Evolutionary conservation across 495 filamentous ascomycete genomes (phyloP).

Genomic region (Chaetomium tenue): DNA sequence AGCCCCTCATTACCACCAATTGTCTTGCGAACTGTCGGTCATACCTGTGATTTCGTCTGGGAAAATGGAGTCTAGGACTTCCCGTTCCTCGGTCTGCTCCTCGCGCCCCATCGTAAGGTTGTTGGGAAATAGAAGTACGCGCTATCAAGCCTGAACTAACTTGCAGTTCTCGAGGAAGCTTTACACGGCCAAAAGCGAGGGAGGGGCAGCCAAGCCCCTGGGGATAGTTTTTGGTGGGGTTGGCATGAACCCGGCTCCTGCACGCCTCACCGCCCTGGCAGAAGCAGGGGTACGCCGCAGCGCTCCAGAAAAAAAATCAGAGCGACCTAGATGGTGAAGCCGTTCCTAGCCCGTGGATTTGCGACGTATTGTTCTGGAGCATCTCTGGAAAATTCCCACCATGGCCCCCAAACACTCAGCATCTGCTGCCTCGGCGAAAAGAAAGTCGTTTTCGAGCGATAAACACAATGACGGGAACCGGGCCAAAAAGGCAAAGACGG

Average conservation of each 20-base stretch:
- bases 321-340: background rate
- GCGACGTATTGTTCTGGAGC: background rate
- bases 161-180: background rate
- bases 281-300: slow-evolving; percentile 24
- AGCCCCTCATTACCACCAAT: background rate
- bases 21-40: slow-evolving; percentile 16
- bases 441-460: slow-evolving; percentile 41
- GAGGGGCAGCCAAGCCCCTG: slow-evolving; percentile 19
- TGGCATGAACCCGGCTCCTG: background rate
- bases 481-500: slow-evolving; percentile 50
- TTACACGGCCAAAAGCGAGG: background rate
- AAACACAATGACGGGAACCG: slow-evolving; percentile 35
- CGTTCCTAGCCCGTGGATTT: slow-evolving; percentile 1
- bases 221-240: slow-evolving; percentile 16
- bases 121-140: background rate
- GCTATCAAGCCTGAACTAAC: background rate
- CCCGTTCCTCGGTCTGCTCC: slow-evolving; percentile 92
- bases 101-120: slow-evolving; percentile 74
- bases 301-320: slow-evolving; percentile 29
- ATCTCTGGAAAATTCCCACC: background rate
- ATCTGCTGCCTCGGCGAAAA: slow-evolving; percentile 35
- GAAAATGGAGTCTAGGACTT: slow-evolving; percentile 96
- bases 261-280: slow-evolving; percentile 47
- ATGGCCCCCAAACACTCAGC: slow-evolving; percentile 32
- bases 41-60: slow-evolving; percentile 93